These are phyloP conservation scores for Elaeis guineensis DNA, from an alignment of 176 grass and related monocot species.

Conservation along the genomic window DNA sequence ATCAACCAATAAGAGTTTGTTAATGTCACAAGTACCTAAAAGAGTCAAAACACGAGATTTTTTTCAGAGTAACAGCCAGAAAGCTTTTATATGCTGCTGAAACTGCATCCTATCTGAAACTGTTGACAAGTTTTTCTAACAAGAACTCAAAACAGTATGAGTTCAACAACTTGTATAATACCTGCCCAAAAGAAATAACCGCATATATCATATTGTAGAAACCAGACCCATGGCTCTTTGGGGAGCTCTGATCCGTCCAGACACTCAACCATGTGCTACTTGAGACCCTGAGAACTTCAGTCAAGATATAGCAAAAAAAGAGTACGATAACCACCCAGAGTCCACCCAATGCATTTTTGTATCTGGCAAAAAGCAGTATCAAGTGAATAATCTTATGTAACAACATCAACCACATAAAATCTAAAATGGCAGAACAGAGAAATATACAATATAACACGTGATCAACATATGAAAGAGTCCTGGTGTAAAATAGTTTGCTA, in stretches of 20 bases:
- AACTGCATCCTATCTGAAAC: no score
- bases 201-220: slow-evolving; percentile 93
- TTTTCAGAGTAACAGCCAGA: no score
- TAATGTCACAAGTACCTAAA: slow-evolving; percentile 77
- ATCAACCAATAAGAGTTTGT: slow-evolving; percentile 86
- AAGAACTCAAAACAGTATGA: no score
- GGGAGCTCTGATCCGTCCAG: slow-evolving; percentile 88
- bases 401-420: no score
- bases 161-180: slow-evolving; percentile 16
- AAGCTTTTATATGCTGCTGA: no score
- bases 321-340: slow-evolving; percentile 74
- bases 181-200: slow-evolving; percentile 80
- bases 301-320: slow-evolving; percentile 64
- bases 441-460: no score
- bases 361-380: slow-evolving; percentile 39
- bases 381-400: slow-evolving; percentile 18
- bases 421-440: no score
- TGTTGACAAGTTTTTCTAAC: no score
- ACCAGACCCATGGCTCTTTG: slow-evolving; percentile 52
- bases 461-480: no score
- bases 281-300: slow-evolving; percentile 84
- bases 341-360: slow-evolving; percentile 91
- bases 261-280: slow-evolving; percentile 96
- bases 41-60: neutral
- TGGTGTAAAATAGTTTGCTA: no score